Evolutionary conservation across 2,329 filamentous ascomycete species (phyloP), one percentile per base, ranked within the genome.

Genomic region (Trichoderma atroviride): DNA sequence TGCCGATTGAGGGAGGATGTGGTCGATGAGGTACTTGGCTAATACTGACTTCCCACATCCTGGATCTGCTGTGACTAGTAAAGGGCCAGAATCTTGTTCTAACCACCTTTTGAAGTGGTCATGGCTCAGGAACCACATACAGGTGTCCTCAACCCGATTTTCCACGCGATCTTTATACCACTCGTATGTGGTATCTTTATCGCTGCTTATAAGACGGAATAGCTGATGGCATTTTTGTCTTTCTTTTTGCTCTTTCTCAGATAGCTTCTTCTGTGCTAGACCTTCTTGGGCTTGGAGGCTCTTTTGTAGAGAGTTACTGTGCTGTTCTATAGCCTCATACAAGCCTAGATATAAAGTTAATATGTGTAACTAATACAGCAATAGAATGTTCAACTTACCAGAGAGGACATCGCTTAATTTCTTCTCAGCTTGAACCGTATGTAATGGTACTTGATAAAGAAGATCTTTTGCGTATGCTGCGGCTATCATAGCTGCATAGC

Each of bases 41-140:
- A 82, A 62, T 0, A 78, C 79, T 0, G 79, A 81, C 70, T 81
- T 82, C 1, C 80, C 79, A 63, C 79, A 82, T 0, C 80, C 80
- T 24, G 79, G 79, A 69, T 81, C 79, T 2, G 78, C 80, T 2
- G 81, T 75, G n/a, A 82, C 74, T 50, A 79, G 72, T 5, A 82
- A 70, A 0, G 75, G 73, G 0, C 76, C 76, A 1, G 76, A 76
- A 0, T 74, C 71, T 13, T 73, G 57, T 5, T 70, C 57, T 31
- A 75, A 50, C 80, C 79, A 82, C 0, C 22, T 10, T n/a, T 72
- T 65, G 67, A 76, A 81, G 43, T 74, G 63, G 0, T 72, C 29
- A 50, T 81, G 76, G 0, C 72, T 22, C 19, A 79, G 75, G 66
- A 77, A 78, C 79, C 76, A 81, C 37, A 70, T 47, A 68, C 79